Conservation (phyloP, 176 grass and related monocot species). For the Eragrostis curvula region DNA sequence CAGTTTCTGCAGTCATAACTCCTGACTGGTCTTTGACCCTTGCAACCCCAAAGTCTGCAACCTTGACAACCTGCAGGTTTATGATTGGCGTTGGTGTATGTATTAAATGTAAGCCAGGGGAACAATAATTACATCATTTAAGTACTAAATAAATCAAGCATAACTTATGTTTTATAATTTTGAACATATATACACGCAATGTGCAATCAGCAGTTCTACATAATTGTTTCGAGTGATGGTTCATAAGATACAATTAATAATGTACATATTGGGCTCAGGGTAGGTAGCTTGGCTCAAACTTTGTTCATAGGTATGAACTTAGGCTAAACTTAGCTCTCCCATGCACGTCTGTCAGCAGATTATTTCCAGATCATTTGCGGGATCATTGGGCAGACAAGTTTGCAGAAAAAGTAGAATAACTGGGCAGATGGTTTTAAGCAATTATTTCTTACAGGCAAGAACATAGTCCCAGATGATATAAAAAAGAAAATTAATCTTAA, state of each 20-base stretch:
- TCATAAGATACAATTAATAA: background rate
- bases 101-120: background rate
- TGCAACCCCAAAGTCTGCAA: conserved; percentile 91
- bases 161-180: background rate
- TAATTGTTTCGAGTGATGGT: background rate
- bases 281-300: conserved; percentile 9
- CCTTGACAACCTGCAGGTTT: conserved; percentile 76
- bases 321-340: background rate
- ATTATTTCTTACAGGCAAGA: conserved; percentile 1
- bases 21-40: conserved; percentile 81
- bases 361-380: background rate
- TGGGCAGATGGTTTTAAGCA: background rate
- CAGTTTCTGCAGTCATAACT: conserved; percentile 94
- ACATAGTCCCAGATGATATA: background rate
- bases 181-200: background rate
- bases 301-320: background rate
- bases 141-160: background rate
- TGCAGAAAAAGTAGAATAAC: background rate
- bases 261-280: background rate
- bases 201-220: conserved; percentile 1
- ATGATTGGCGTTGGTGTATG: background rate
- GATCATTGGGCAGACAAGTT: background rate
- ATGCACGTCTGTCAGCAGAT: background rate
- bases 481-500: background rate
- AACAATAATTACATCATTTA: background rate